Evolutionary conservation across 2,329 filamentous ascomycete species (phyloP).

Genomic region (Macroventuria anomochaeta): DNA sequence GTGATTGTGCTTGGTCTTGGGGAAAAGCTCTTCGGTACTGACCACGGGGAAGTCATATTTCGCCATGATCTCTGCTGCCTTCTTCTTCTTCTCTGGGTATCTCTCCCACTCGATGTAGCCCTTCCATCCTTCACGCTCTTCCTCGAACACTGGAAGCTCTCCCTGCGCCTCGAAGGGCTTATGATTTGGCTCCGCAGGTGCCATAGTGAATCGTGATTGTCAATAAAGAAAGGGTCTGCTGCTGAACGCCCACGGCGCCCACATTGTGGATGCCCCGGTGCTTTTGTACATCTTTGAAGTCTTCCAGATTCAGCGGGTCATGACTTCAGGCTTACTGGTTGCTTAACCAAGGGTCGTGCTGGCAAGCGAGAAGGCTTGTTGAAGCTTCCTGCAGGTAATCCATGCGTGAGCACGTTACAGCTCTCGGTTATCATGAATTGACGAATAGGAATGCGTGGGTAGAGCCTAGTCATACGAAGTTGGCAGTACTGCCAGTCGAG

Average conservation of each 20-base stretch:
- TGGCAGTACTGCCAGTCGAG: not conserved
- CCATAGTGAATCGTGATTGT: slow-evolving; percentile 28
- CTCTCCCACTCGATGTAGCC: slow-evolving; percentile 60
- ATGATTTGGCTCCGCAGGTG: slow-evolving; percentile 42
- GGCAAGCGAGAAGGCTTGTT: slow-evolving; percentile 8
- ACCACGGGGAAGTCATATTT: slow-evolving; percentile 58
- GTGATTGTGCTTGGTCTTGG: not conserved
- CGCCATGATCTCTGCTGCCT: slow-evolving; percentile 63
- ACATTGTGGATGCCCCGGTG: not conserved
- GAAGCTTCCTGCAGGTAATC: slow-evolving; percentile 5
- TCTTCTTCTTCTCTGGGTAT: slow-evolving; percentile 70
- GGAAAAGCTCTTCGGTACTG: slow-evolving; percentile 4
- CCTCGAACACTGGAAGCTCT: slow-evolving; percentile 46
- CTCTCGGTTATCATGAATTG: not conserved
- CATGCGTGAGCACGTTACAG: slow-evolving; percentile 1
- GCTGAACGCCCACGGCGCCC: not conserved
- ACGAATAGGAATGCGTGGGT: slow-evolving; percentile 7
- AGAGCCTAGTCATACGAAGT: not conserved
- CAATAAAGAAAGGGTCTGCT: not conserved
- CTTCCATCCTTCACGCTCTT: slow-evolving; percentile 57
- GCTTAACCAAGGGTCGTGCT: slow-evolving; percentile 1
- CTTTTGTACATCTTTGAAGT: slow-evolving; percentile 1
- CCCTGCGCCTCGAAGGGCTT: slow-evolving; percentile 36
- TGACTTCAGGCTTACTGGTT: slow-evolving; percentile 15
- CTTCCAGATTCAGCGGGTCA: slow-evolving; percentile 12